A percentile compares a stretch with the other conserved stretches of the same genome.
Evolutionary conservation across 2,329 filamentous ascomycete species (phyloP).

Genomic region (Raffaelea deltoideospora): DNA sequence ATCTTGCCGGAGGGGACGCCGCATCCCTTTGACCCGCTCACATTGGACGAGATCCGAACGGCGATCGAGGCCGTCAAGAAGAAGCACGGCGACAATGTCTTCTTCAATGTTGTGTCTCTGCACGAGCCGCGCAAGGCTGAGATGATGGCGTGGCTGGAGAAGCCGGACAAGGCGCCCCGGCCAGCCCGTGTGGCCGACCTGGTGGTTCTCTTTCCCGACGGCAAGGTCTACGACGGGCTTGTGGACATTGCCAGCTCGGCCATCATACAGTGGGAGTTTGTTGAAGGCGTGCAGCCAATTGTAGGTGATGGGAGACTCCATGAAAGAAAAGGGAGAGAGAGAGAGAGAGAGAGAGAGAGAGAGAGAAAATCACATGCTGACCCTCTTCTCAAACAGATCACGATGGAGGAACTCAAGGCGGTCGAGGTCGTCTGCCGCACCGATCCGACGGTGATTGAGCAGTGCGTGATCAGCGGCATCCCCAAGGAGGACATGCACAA

Average conservation of each 20-base stretch:
- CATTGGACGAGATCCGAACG: conserved; percentile 54
- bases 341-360: too few species aligned
- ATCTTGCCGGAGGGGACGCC: too few species aligned
- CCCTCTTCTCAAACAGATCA: conserved; percentile 40
- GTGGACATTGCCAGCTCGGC: conserved; percentile 55
- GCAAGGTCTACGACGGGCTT: conserved; percentile 69
- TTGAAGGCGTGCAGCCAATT: conserved; percentile 68
- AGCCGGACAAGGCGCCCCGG: conserved; percentile 41
- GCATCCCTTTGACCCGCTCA: conserved; percentile 69
- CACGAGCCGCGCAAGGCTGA: conserved; percentile 75
- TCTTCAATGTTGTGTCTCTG: conserved; percentile 77
- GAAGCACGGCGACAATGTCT: conserved; percentile 52
- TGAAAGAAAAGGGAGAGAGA: background rate
- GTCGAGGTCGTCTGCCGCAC: conserved; percentile 64
- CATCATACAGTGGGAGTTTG: conserved; percentile 59
- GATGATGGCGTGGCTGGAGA: conserved; percentile 65
- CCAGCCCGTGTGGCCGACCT: conserved; percentile 66
- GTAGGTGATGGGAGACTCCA: conserved; percentile 25
- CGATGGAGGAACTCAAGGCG: conserved; percentile 73
- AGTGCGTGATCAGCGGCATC: conserved; percentile 72
- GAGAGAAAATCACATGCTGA: background rate
- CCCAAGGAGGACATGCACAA: conserved; percentile 78
- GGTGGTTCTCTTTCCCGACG: conserved; percentile 64
- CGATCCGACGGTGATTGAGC: conserved; percentile 78
- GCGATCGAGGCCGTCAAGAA: conserved; percentile 55